These are phyloP conservation scores for Linderniella brevidens DNA, from an alignment of 257 asterid genomes.

Conservation along the genomic window DNA sequence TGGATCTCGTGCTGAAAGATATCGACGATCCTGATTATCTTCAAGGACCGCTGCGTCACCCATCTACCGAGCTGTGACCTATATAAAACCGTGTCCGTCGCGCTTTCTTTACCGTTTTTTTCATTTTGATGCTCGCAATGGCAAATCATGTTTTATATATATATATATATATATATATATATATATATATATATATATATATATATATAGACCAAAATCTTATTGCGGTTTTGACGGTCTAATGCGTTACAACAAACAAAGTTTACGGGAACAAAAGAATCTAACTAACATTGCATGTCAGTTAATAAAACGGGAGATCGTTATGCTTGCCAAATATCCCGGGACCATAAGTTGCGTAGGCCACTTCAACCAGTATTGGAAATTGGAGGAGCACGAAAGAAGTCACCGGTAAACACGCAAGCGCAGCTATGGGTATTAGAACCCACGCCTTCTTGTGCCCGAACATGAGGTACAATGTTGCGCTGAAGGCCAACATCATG, in stretches of 20 bases:
- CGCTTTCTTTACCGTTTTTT: no score
- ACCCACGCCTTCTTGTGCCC: not conserved
- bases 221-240: no score
- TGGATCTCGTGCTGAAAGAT: slow-evolving; percentile 32
- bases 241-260: no score
- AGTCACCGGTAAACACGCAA: slow-evolving; percentile 11
- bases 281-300: no score
- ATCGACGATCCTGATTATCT: slow-evolving; percentile 34
- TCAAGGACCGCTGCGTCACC: slow-evolving; percentile 41
- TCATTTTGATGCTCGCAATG: no score
- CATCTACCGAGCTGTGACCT: slow-evolving; percentile 4
- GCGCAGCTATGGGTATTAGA: slow-evolving; percentile 4
- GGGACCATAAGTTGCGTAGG: slow-evolving; percentile 14
- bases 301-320: no score
- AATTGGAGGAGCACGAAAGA: slow-evolving; percentile 11
- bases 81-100: no score
- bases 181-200: no score
- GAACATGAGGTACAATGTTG: slow-evolving; percentile 11
- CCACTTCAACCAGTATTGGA: slow-evolving; percentile 16
- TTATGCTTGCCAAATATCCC: slow-evolving; percentile 5
- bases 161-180: no score
- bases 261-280: no score
- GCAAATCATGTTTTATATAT: no score
- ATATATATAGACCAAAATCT: no score
- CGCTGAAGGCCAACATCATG: slow-evolving; percentile 12